phyloP scores from a whole-genome alignment of 495 filamentous ascomycete species.

The Glarea lozoyensis region DNA sequence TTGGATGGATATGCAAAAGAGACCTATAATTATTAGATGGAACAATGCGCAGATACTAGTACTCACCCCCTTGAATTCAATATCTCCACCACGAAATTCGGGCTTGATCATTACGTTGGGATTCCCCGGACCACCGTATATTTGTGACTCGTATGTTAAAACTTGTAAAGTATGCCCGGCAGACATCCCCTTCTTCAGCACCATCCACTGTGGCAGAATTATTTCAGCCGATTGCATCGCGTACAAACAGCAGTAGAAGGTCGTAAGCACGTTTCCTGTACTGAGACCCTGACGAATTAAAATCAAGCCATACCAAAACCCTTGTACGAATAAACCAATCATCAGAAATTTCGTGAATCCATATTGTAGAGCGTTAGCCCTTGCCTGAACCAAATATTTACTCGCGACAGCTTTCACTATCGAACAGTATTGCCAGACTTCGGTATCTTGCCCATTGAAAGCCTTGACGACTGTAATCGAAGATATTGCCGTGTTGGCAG shows the following conservation, averaged over 20 bases:
- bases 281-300: slow-evolving; percentile 46
- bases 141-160: too few relatives aligned
- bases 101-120: too few relatives aligned
- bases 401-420: slow-evolving; percentile 50
- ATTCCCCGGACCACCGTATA: too few relatives aligned
- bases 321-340: slow-evolving; percentile 76
- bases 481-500: slow-evolving; percentile 55
- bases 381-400: slow-evolving; percentile 60
- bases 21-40: slow-evolving; percentile 37
- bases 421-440: slow-evolving; percentile 53
- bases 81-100: slow-evolving; percentile 48
- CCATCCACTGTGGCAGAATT: slow-evolving; percentile 64
- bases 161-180: slow-evolving; percentile 58
- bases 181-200: slow-evolving; percentile 70
- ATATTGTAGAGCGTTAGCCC: slow-evolving; percentile 59
- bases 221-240: slow-evolving; percentile 65
- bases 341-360: slow-evolving; percentile 65
- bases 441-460: slow-evolving; percentile 68
- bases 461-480: slow-evolving; percentile 83
- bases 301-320: slow-evolving; percentile 80
- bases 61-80: slow-evolving; percentile 63
- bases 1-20: slow-evolving; percentile 80
- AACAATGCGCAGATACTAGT: background rate
- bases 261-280: slow-evolving; percentile 68
- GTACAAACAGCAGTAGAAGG: slow-evolving; percentile 74